A percentile compares a stretch with the other conserved stretches of the same genome.
phyloP scores from a whole-genome alignment of 192 early-diverging fungal genomes.

The Chytriomyces confervae region DNA sequence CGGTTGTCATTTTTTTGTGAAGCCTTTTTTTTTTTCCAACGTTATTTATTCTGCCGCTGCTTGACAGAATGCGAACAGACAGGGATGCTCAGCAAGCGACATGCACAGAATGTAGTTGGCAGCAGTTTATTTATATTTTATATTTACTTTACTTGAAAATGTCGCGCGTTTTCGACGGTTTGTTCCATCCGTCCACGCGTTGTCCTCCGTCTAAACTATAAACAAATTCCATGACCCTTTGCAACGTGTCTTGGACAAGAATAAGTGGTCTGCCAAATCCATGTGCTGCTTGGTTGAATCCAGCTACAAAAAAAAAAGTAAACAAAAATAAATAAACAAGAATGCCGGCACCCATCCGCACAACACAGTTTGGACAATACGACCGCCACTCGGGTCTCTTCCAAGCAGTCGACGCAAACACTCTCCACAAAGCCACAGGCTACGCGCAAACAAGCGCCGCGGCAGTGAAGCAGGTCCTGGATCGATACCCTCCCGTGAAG shows the following conservation, averaged over 20 bases:
- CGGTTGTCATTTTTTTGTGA: neutral
- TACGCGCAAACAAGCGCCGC: constrained; percentile 11
- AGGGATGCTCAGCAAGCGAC: too few species aligned
- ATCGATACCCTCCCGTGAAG: constrained; percentile 29
- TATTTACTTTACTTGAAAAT: neutral
- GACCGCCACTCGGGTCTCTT: neutral
- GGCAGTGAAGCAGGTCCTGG: constrained; percentile 21
- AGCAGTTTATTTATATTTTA: too few species aligned
- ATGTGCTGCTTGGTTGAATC: too few species aligned
- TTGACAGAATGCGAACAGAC: too few species aligned
- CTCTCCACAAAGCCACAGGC: constrained; percentile 25
- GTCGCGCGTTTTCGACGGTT: neutral
- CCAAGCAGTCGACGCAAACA: neutral
- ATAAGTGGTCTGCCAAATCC: neutral
- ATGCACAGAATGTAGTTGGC: too few species aligned
- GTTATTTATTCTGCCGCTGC: too few species aligned
- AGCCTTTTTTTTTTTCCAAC: too few species aligned
- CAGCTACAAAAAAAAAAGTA: too few species aligned
- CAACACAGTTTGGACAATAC: neutral
- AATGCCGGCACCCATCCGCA: constrained; percentile 28
- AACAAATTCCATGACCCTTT: neutral
- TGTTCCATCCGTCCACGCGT: neutral
- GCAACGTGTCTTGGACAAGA: neutral
- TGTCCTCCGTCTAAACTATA: neutral
- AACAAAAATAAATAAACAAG: neutral